Evolutionary conservation across 495 filamentous ascomycete genomes (phyloP).

Genomic region (Xylaria venustula): DNA sequence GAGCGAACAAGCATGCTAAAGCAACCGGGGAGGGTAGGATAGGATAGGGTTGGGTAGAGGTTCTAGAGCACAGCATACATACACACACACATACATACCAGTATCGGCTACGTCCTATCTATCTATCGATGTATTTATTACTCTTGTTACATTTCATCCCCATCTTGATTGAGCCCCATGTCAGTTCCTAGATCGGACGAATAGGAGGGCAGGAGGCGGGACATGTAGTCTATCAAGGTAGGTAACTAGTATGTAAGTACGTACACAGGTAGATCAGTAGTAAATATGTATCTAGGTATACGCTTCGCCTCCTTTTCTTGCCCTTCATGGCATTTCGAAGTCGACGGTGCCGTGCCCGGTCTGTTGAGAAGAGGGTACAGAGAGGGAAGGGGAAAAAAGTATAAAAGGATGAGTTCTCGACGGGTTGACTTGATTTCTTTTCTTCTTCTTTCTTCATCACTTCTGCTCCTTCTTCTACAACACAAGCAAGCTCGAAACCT

Average conservation of each 20-base stretch:
- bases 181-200: constrained; percentile 42
- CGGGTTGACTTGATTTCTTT: constrained; percentile 35
- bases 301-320: not conserved
- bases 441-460: constrained; percentile 58
- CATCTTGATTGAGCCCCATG: not conserved
- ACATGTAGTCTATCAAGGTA: not conserved
- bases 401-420: constrained; percentile 61
- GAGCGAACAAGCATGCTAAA: not conserved
- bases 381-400: constrained; percentile 38
- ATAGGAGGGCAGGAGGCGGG: not conserved
- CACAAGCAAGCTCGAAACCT: constrained; percentile 23
- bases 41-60: no score
- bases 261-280: no score
- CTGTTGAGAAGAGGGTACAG: not conserved
- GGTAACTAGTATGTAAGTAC: constrained; percentile 2
- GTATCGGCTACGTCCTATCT: not conserved
- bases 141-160: constrained; percentile 24
- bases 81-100: no score
- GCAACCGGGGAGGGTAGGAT: not conserved
- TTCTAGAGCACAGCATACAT: not conserved
- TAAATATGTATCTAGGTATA: no score
- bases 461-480: constrained; percentile 22
- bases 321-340: constrained; percentile 1
- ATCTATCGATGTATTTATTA: no score
- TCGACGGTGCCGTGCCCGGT: not conserved